Percentiles rank a stretch among this genome's conserved stretches.
Evolutionary conservation across 1,139 yeast genomes (phyloP).

Genomic region (Blastobotrys ciferrii): DNA sequence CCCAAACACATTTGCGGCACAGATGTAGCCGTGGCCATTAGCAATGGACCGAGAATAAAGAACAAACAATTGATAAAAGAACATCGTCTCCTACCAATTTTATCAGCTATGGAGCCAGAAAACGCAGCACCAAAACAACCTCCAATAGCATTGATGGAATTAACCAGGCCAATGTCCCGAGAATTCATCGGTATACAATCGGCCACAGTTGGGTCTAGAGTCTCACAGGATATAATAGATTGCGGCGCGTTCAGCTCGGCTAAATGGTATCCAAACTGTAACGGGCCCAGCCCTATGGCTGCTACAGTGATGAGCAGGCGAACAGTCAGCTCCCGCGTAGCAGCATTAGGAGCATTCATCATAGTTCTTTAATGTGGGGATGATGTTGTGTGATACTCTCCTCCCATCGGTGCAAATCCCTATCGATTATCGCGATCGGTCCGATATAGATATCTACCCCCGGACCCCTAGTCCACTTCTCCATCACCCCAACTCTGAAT

Average conservation of each 20-base stretch:
- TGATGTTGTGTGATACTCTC: background rate
- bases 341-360: background rate
- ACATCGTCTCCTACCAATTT: conserved; percentile 60
- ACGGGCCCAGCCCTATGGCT: conserved; percentile 33
- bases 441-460: too few relatives aligned
- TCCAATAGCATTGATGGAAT: conserved; percentile 82
- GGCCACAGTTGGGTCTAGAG: conserved; percentile 30
- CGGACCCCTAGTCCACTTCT: too few relatives aligned
- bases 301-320: conserved; percentile 9
- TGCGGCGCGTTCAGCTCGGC: conserved; percentile 85
- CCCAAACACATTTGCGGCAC: conserved; percentile 57
- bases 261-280: conserved; percentile 90
- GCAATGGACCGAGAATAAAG: conserved; percentile 64
- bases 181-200: conserved; percentile 63
- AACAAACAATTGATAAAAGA: conserved; percentile 55
- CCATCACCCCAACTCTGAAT: conserved; percentile 2
- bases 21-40: conserved; percentile 54
- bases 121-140: conserved; percentile 76
- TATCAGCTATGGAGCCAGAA: conserved; percentile 70
- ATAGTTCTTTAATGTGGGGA: background rate
- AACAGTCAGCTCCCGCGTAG: conserved; percentile 6
- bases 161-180: conserved; percentile 72
- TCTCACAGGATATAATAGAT: conserved; percentile 53
- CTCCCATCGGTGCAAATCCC: background rate
- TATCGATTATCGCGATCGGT: too few relatives aligned